Evolutionary conservation across 805 yeast species (phyloP).

Genomic region (Hanseniaspora pseudoguilliermondii): DNA sequence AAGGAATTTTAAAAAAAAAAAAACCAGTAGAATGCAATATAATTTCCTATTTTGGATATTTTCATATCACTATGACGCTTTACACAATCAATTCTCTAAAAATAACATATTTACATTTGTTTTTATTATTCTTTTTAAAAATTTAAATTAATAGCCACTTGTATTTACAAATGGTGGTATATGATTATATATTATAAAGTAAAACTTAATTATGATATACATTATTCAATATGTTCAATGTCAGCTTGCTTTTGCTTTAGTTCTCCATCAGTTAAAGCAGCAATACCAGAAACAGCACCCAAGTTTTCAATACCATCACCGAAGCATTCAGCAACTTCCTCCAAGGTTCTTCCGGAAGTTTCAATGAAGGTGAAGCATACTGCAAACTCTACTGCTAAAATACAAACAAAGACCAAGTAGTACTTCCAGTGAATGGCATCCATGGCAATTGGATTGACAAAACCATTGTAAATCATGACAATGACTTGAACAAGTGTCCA

Average conservation of each 20-base stretch:
- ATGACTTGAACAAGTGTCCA: constrained; percentile 19
- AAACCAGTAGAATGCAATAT: no score
- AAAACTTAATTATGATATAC: not conserved
- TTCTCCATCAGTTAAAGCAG: constrained; percentile 10
- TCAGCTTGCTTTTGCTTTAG: not conserved
- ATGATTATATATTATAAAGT: not conserved
- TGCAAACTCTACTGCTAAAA: constrained; percentile 23
- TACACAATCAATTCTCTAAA: no score
- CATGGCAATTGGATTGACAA: constrained; percentile 30
- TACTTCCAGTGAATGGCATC: constrained; percentile 28
- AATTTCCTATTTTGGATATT: no score
- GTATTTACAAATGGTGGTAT: not conserved
- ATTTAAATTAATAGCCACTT: no score
- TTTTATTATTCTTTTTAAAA: no score
- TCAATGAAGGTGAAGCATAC: constrained; percentile 29
- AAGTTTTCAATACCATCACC: constrained; percentile 21
- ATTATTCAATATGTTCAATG: constrained; percentile 2
- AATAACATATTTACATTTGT: no score
- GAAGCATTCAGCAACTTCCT: constrained; percentile 29
- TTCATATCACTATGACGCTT: no score
- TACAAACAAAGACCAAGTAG: constrained; percentile 28
- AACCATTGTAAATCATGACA: constrained; percentile 25
- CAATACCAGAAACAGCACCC: constrained; percentile 10
- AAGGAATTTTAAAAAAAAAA: no score
- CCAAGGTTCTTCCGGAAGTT: constrained; percentile 27